Percentiles rank a stretch among this genome's conserved stretches.
These are phyloP conservation scores for Leishmania gerbilli DNA, from an alignment of 208 protist genomes.

Conservation along the genomic window DNA sequence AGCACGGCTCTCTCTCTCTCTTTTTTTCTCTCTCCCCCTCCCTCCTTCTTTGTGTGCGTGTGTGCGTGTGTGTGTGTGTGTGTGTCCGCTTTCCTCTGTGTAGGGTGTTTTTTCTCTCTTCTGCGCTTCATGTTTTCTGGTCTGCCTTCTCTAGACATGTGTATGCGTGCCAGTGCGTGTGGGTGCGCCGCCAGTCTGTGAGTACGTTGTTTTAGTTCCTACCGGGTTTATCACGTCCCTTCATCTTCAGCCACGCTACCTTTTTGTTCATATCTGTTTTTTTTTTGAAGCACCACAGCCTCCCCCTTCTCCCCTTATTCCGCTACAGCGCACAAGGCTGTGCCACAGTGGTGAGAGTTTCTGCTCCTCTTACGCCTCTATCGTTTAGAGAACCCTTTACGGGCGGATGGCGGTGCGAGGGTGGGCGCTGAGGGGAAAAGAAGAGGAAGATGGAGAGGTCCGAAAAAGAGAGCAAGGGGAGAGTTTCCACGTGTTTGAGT, in stretches of 20 bases:
- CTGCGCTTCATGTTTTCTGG: neutral
- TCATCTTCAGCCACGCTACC: neutral
- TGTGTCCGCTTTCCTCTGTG: neutral
- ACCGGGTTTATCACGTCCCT: too few relatives aligned
- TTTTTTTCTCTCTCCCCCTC: neutral
- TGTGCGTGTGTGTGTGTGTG: neutral
- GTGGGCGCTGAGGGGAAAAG: neutral
- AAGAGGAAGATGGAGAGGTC: neutral
- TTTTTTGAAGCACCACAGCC: neutral
- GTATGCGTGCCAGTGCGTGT: neutral
- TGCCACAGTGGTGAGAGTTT: neutral
- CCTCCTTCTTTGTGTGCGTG: neutral
- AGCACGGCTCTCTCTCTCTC: neutral
- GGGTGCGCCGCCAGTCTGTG: neutral
- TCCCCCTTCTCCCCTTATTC: neutral
- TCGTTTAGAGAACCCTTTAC: neutral
- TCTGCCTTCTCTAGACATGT: neutral
- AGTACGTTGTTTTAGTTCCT: neutral
- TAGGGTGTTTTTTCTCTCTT: neutral
- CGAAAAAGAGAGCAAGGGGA: neutral
- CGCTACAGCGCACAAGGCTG: neutral
- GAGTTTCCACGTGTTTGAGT: neutral
- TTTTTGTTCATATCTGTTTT: neutral
- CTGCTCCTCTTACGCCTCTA: neutral
- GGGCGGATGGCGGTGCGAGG: neutral